A percentile compares a stretch with the other conserved stretches of the same genome.
Evolutionary conservation across 805 yeast species (phyloP).

Genomic region (Cyberlindnera sargentensis): DNA sequence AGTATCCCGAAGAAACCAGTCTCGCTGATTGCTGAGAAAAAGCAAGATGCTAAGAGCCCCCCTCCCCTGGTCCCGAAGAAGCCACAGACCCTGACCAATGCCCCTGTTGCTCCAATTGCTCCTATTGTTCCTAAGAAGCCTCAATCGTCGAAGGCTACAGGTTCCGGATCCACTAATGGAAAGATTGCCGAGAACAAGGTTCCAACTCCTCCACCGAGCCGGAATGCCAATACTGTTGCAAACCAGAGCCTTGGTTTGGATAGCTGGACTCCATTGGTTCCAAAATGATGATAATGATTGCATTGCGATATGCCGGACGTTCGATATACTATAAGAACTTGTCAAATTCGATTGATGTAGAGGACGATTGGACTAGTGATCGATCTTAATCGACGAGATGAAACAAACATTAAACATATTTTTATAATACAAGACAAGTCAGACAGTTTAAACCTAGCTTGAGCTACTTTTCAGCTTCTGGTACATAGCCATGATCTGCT

Average conservation of each 20-base stretch:
- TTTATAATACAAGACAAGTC: background rate
- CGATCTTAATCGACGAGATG: no score
- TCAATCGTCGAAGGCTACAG: slow-evolving; percentile 1
- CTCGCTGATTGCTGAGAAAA: slow-evolving; percentile 15
- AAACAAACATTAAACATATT: background rate
- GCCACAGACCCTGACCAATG: slow-evolving; percentile 1
- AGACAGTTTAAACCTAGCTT: no score
- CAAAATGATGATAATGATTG: slow-evolving; percentile 6
- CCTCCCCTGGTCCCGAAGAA: slow-evolving; percentile 4
- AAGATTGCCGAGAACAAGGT: slow-evolving; percentile 1
- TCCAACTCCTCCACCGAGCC: slow-evolving; percentile 14
- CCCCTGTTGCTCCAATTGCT: slow-evolving; percentile 5
- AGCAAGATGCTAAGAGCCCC: slow-evolving; percentile 5
- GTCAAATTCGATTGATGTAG: no score
- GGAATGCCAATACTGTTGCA: slow-evolving; percentile 1
- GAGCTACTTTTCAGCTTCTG: slow-evolving; percentile 37
- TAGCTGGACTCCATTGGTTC: slow-evolving; percentile 18
- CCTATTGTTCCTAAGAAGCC: slow-evolving; percentile 11
- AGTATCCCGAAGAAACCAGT: slow-evolving; percentile 7
- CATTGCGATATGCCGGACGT: no score
- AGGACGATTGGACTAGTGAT: no score
- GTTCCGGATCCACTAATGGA: background rate
- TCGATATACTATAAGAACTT: no score
- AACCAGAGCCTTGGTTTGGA: slow-evolving; percentile 8
- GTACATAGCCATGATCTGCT: slow-evolving; percentile 72